phyloP scores from a whole-genome alignment of 2,329 filamentous ascomycete species.

The Cercospora berteroae region DNA sequence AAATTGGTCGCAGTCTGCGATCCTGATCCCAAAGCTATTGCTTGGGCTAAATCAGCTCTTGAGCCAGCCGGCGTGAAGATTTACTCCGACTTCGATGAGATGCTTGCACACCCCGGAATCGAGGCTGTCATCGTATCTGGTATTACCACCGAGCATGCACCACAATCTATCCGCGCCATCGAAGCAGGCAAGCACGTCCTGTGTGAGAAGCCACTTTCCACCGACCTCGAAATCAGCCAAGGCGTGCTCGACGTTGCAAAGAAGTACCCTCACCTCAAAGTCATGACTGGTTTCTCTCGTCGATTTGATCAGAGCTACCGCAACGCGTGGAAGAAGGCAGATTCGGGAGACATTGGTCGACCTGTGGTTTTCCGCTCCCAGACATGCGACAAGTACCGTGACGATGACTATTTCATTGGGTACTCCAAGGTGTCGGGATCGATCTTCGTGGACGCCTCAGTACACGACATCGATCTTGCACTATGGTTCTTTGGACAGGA shows the following conservation, averaged over 20 bases:
- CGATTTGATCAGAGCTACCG: not conserved
- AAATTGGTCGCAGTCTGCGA: slow-evolving; percentile 52
- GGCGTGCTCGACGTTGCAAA: not conserved
- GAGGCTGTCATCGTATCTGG: not conserved
- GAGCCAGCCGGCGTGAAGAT: not conserved
- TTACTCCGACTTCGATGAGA: not conserved
- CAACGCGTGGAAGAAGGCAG: not conserved
- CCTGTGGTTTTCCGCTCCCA: not conserved
- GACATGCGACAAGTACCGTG: not conserved
- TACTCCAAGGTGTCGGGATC: not conserved
- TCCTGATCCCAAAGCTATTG: slow-evolving; percentile 16
- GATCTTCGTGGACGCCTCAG: not conserved
- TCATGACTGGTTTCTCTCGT: not conserved
- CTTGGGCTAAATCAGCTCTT: slow-evolving; percentile 43
- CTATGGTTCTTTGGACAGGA: not conserved
- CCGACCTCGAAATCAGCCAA: not conserved
- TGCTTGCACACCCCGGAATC: not conserved
- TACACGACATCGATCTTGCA: not conserved
- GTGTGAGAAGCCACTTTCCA: not conserved
- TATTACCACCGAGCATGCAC: not conserved
- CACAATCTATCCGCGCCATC: not conserved
- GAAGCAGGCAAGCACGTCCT: not conserved
- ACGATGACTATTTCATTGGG: not conserved
- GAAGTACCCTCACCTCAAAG: not conserved
- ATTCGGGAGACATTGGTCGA: not conserved